Percentiles rank a stretch among this genome's conserved stretches.
These are phyloP conservation scores for Taiozyma sp. DNA, from an alignment of 1,139 yeast species.

Conservation along the genomic window DNA sequence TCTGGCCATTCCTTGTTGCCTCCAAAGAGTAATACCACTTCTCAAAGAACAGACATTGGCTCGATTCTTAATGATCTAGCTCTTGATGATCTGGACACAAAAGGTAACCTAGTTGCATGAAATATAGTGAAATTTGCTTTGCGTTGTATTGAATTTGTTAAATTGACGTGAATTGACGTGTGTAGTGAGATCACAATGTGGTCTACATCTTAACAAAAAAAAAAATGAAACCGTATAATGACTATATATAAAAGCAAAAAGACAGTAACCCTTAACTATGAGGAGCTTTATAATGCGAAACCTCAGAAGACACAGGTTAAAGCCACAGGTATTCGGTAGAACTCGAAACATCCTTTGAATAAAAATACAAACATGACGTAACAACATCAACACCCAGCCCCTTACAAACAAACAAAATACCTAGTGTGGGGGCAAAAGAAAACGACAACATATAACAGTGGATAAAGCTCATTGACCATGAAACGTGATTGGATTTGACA, in stretches of 20 bases:
- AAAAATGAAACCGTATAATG: not conserved
- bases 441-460: not conserved
- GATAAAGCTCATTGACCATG: not conserved
- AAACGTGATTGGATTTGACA: not conserved
- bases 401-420: not conserved
- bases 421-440: not conserved
- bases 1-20: slow-evolving; percentile 19
- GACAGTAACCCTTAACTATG: not conserved
- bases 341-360: not conserved
- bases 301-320: not conserved
- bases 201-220: not conserved
- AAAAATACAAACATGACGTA: not conserved
- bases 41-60: slow-evolving; percentile 16
- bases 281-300: not conserved
- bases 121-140: not conserved
- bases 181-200: not conserved
- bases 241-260: not conserved
- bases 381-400: not conserved
- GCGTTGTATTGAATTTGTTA: not conserved
- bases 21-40: not conserved
- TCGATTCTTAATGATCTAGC: slow-evolving; percentile 19
- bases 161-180: no score
- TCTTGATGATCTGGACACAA: slow-evolving; percentile 15
- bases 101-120: slow-evolving; percentile 9
- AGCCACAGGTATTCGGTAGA: not conserved